phyloP scores from a whole-genome alignment of 2,329 filamentous ascomycete genomes.

The Monilinia fructigena region DNA sequence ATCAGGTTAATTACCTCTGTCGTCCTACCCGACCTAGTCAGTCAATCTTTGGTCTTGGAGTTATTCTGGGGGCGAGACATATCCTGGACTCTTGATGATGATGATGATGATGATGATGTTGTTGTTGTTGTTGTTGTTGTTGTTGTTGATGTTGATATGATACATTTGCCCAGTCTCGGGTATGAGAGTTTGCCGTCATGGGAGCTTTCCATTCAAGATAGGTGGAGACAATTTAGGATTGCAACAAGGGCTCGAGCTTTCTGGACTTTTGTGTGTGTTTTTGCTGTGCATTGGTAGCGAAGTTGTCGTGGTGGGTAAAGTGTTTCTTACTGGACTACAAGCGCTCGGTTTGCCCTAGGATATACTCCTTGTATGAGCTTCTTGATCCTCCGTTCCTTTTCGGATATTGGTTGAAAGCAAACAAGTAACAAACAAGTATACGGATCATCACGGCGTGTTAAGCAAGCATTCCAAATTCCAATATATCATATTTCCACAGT shows the following conservation, averaged over 20 bases:
- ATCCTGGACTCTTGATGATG: too few species aligned
- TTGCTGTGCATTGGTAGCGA: slow-evolving; percentile 3
- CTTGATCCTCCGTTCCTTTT: not conserved
- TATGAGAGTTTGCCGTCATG: not conserved
- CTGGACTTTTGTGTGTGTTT: slow-evolving; percentile 2
- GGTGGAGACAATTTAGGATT: not conserved
- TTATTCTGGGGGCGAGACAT: slow-evolving; percentile 2
- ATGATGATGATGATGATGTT: too few species aligned
- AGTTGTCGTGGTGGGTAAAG: not conserved
- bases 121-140: too few species aligned
- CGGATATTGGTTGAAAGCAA: not conserved
- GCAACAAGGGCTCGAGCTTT: slow-evolving; percentile 1
- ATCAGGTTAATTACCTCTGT: not conserved
- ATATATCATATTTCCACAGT: not conserved
- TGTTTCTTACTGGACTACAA: not conserved
- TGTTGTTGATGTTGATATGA: too few species aligned
- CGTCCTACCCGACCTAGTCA: not conserved
- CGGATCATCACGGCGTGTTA: not conserved
- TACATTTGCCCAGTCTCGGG: not conserved
- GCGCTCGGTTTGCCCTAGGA: slow-evolving; percentile 16
- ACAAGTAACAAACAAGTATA: not conserved
- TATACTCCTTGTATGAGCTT: slow-evolving; percentile 5
- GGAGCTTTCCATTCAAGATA: not conserved
- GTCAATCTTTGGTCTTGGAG: not conserved
- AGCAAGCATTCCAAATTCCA: not conserved